Conservation (phyloP, 331 rosid species). For the Rosa hybrid region DNA sequence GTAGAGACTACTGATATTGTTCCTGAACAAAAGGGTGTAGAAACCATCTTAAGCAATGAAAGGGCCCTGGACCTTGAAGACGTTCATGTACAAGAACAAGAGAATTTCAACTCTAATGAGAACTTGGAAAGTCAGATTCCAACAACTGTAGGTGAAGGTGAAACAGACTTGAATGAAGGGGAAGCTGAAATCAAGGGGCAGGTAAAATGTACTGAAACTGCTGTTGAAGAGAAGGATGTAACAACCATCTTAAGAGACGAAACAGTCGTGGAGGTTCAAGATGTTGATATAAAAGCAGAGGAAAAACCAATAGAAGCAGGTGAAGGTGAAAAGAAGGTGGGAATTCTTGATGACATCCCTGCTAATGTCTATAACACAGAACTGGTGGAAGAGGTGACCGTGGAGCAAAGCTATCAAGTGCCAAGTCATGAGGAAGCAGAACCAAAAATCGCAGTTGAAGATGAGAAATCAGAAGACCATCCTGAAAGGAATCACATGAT, state of each 20-base stretch:
- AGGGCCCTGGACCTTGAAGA: neutral
- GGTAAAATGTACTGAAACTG: neutral
- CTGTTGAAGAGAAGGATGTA: slow-evolving; percentile 19
- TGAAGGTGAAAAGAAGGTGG: slow-evolving; percentile 16
- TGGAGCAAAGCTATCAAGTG: slow-evolving; percentile 13
- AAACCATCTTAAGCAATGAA: slow-evolving; percentile 6
- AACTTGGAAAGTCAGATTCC: neutral
- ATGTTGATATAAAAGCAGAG: slow-evolving; percentile 8
- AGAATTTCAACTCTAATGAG: neutral
- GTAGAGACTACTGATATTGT: neutral
- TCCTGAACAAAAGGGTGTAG: slow-evolving; percentile 1
- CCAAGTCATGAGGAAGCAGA: slow-evolving; percentile 25
- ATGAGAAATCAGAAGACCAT: slow-evolving; percentile 19
- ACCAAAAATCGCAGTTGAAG: slow-evolving; percentile 8
- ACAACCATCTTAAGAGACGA: slow-evolving; percentile 7
- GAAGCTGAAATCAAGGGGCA: slow-evolving; percentile 15
- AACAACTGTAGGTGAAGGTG: slow-evolving; percentile 4
- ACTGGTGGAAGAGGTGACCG: neutral
- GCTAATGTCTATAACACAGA: slow-evolving; percentile 1
- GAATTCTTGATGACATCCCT: slow-evolving; percentile 17
- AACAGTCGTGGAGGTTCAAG: neutral
- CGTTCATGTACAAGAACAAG: slow-evolving; percentile 2
- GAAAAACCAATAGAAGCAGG: neutral
- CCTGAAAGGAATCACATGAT: neutral
- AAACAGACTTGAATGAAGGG: slow-evolving; percentile 13